phyloP scores from a whole-genome alignment of 202 grass and related monocot species.

The Carex sylvatica region DNA sequence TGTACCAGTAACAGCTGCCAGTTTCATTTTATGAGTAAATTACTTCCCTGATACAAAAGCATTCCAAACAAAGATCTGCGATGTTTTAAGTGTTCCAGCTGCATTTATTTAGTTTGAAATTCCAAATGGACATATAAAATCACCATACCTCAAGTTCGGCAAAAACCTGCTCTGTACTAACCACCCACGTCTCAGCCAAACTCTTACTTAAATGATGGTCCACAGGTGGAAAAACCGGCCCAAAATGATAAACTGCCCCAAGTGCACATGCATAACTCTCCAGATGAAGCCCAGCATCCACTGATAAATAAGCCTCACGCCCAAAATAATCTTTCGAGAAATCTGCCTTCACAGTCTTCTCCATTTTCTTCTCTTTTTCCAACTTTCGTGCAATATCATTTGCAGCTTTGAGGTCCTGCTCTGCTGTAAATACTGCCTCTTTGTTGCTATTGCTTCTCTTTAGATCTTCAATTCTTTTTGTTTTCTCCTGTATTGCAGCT shows the following conservation, averaged over 20 bases:
- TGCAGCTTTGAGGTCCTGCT: constrained; percentile 35
- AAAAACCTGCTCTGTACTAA: constrained; percentile 56
- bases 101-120: background rate
- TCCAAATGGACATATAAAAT: constrained; percentile 11
- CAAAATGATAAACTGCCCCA: constrained; percentile 48
- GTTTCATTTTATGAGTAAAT: background rate
- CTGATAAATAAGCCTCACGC: constrained; percentile 35
- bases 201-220: constrained; percentile 24
- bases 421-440: constrained; percentile 40
- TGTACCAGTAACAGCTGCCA: background rate
- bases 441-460: constrained; percentile 52
- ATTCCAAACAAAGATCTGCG: constrained; percentile 6
- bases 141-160: constrained; percentile 43
- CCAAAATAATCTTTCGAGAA: constrained; percentile 38
- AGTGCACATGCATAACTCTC: constrained; percentile 54
- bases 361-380: constrained; percentile 31
- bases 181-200: constrained; percentile 47
- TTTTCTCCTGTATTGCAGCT: constrained; percentile 43
- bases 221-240: constrained; percentile 44
- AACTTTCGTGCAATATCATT: constrained; percentile 34
- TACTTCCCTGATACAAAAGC: background rate
- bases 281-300: constrained; percentile 41
- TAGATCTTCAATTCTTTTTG: constrained; percentile 41
- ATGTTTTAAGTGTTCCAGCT: background rate
- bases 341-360: constrained; percentile 23